Evolutionary conservation across 345 rosid genomes (phyloP).

Genomic region (Hirschfeldia incana): DNA sequence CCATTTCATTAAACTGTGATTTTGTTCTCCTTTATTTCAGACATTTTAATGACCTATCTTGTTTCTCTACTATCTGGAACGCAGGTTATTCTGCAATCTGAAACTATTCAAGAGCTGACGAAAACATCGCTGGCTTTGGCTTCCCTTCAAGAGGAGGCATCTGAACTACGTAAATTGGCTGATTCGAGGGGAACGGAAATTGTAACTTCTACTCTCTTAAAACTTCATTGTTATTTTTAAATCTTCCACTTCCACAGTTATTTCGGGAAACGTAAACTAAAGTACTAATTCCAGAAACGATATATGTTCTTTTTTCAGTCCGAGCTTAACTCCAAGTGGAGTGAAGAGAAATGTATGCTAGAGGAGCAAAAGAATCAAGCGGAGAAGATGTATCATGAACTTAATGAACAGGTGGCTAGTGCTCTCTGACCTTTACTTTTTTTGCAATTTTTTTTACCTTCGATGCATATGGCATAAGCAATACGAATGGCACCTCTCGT

Average conservation of each 20-base stretch:
- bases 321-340: conserved; percentile 72
- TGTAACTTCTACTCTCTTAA: conserved; percentile 45
- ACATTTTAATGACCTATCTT: conserved; percentile 2
- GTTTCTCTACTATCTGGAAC: conserved; percentile 17
- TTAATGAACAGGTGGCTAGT: conserved; percentile 76
- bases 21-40: neutral
- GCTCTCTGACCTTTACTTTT: neutral
- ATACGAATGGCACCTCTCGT: conserved; percentile 1
- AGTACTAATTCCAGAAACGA: conserved; percentile 14
- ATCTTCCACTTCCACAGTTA: neutral
- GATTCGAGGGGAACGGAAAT: conserved; percentile 61
- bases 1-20: conserved; percentile 1
- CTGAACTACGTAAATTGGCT: conserved; percentile 64
- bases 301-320: conserved; percentile 44
- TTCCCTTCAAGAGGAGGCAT: conserved; percentile 68
- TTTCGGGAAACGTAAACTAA: neutral
- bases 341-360: conserved; percentile 57
- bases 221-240: neutral
- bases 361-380: conserved; percentile 63
- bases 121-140: conserved; percentile 81
- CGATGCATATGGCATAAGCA: conserved; percentile 6
- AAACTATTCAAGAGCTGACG: conserved; percentile 90
- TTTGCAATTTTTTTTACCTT: conserved; percentile 10
- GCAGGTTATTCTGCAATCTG: conserved; percentile 92
- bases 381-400: conserved; percentile 71